Evolutionary conservation across 2,329 filamentous ascomycete genomes (phyloP).

Genomic region (Fusarium sp.): DNA sequence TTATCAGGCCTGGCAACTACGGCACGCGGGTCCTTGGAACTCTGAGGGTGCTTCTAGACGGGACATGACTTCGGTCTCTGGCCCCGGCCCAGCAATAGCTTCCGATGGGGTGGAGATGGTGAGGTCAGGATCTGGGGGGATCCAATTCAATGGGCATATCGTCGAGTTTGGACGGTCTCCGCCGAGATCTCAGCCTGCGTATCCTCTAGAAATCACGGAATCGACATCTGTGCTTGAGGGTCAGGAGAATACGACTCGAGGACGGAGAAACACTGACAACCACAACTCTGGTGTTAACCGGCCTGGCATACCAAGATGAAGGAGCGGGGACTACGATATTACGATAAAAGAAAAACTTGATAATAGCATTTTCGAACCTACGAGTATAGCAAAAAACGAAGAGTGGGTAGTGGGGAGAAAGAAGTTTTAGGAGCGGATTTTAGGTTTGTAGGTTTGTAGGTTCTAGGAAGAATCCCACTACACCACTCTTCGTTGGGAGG

Average conservation of each 20-base stretch:
- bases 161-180: constrained; percentile 42
- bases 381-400: not conserved
- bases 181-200: constrained; percentile 12
- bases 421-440: not conserved
- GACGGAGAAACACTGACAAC: not conserved
- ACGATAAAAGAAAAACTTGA: not conserved
- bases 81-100: not conserved
- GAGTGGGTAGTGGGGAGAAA: not conserved
- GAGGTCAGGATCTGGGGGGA: constrained; percentile 45
- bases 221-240: constrained; percentile 11
- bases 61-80: constrained; percentile 14
- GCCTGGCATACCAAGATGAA: not conserved
- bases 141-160: constrained; percentile 44
- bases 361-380: not conserved
- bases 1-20: constrained; percentile 31
- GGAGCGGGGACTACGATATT: not conserved
- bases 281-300: not conserved
- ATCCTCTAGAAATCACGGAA: constrained; percentile 38
- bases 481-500: not conserved
- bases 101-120: constrained; percentile 41
- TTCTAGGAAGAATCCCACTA: not conserved
- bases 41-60: constrained; percentile 14
- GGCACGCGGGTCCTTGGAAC: constrained; percentile 39
- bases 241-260: constrained; percentile 10
- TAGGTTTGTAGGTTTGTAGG: not conserved